Evolutionary conservation across 2,329 filamentous ascomycete species (phyloP), one percentile per base, ranked within the genome.

Genomic region (Fusarium penzigii): DNA sequence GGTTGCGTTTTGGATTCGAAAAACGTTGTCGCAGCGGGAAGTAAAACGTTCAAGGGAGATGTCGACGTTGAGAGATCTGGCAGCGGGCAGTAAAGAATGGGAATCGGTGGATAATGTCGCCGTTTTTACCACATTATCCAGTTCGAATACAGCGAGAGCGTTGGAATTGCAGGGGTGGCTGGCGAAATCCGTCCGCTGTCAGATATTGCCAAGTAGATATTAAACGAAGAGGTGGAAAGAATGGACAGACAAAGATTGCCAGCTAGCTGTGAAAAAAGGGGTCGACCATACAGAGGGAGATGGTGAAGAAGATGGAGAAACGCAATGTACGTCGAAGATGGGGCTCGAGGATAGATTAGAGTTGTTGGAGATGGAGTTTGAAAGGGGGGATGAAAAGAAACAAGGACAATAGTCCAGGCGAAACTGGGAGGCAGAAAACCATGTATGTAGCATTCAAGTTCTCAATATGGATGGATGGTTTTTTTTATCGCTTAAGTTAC

Each of bases 231-330:
- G 40, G 44, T n/a, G 54, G 44, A 42, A 46, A 56, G 58, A 60
- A 58, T 46, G 58, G 52, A 60, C 58, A 61, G 58, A 60, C 57
- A 57, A 56, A 48, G 47, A 56, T 6, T 60, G 58, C 48, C 58
- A 58, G 61, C 52, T 48, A 50, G 5, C 20, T 5, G 20, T 25
- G 20, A 12, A n/a, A 40, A 40, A 40, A 40, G 39, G 39, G 39
- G 39, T 20, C 10, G 13, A 4, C 13, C 32, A 14, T 12, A 40
- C 12, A 20, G n/a, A 16, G 39, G 17, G 9, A 16, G n/a, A 14
- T 16, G 17, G 39, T 40, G 39, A 40, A 16, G 39, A 40, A 12
- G 16, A 6, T 40, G 39, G 16, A n/a, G 17, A n/a, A 40, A 40
- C 2, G n/a, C 8, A 16, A 40, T 16, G 20, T 40, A 20, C 14